A percentile compares a stretch with the other conserved stretches of the same genome.
Evolutionary conservation across 495 filamentous ascomycete species (phyloP).

Genomic region (Corynascus novoguineensis): DNA sequence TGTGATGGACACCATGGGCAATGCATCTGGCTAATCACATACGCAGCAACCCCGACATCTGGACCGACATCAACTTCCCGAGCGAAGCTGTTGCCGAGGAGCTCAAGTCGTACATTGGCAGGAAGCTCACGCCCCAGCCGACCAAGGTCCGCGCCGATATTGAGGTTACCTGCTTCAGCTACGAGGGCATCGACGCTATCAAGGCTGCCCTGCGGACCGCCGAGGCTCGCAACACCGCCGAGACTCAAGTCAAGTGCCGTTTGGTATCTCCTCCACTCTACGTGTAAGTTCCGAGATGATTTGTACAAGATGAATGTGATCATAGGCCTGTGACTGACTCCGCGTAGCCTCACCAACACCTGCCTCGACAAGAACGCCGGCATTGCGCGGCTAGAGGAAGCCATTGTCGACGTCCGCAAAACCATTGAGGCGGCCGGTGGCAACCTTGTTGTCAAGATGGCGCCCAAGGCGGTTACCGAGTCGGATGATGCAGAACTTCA

Average conservation of each 20-base stretch:
- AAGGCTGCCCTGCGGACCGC: conserved; percentile 83
- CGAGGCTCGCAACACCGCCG: conserved; percentile 79
- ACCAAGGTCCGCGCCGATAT: conserved; percentile 98
- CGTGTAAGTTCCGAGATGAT: conserved; percentile 46
- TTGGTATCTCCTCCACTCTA: conserved; percentile 94
- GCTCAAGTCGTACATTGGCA: conserved; percentile 86
- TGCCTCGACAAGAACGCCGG: conserved; percentile 88
- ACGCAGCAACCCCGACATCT: conserved; percentile 84
- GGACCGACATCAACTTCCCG: conserved; percentile 86
- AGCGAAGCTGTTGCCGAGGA: conserved; percentile 80
- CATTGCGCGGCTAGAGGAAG: conserved; percentile 75
- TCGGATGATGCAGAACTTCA: conserved; percentile 95
- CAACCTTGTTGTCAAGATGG: conserved; percentile 85
- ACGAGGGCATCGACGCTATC: conserved; percentile 97
- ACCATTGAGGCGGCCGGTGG: conserved; percentile 73
- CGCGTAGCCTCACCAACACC: conserved; percentile 65
- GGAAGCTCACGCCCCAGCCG: conserved; percentile 91
- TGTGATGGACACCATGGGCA: neutral
- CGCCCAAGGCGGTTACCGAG: conserved; percentile 97
- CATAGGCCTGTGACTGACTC: neutral
- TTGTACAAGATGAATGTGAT: neutral
- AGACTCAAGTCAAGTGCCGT: conserved; percentile 93
- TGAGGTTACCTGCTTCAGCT: conserved; percentile 96
- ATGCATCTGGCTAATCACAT: neutral
- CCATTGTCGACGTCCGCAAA: conserved; percentile 74